Percentiles rank a stretch among this genome's conserved stretches.
These are phyloP conservation scores for Discostella pseudostelligera DNA, from an alignment of 108 stramenopile species.

Conservation along the genomic window DNA sequence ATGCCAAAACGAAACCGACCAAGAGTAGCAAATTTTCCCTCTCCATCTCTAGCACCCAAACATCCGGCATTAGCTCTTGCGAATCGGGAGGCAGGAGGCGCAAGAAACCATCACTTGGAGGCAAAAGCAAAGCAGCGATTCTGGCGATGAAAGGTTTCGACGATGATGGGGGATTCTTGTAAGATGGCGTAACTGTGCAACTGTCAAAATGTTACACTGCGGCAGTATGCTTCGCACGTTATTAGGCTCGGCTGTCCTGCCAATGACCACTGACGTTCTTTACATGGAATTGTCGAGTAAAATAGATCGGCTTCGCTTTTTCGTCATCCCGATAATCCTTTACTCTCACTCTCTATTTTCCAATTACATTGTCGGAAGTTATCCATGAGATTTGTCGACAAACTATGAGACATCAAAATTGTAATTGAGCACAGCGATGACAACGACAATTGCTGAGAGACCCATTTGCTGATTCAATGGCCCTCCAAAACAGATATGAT, in stretches of 20 bases:
- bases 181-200: not conserved
- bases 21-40: constrained; percentile 19
- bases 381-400: too few relatives aligned
- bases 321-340: too few relatives aligned
- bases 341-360: too few relatives aligned
- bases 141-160: constrained; percentile 30
- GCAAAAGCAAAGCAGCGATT: constrained; percentile 29
- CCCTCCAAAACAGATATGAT: constrained; percentile 10
- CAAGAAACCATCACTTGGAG: constrained; percentile 23
- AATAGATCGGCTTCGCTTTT: too few relatives aligned
- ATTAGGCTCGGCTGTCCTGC: too few relatives aligned
- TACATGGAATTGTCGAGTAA: too few relatives aligned
- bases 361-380: too few relatives aligned
- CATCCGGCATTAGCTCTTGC: constrained; percentile 41
- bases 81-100: constrained; percentile 36
- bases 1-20: constrained; percentile 21
- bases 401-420: constrained; percentile 4
- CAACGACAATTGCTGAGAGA: constrained; percentile 9
- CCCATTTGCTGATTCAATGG: constrained; percentile 9
- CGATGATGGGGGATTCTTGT: constrained; percentile 44
- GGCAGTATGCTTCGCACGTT: too few relatives aligned
- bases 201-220: too few relatives aligned
- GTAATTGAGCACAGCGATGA: constrained; percentile 13
- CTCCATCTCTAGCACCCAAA: constrained; percentile 22
- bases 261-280: too few relatives aligned